Base-by-base conservation (phyloP, 768 basidiomycete species). In the Boletus huronensis region DNA sequence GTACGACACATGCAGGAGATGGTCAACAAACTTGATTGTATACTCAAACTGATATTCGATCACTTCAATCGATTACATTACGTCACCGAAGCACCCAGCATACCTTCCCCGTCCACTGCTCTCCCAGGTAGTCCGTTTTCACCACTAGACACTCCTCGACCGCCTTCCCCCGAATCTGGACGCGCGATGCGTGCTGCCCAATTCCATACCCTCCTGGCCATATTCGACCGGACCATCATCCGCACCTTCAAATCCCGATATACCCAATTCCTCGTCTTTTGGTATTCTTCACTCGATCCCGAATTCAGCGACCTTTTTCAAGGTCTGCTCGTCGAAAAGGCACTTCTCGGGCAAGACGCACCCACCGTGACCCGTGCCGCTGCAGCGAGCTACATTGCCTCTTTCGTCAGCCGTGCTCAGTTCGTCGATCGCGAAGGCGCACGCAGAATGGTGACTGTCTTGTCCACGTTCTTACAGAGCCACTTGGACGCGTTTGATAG, bases 171-270 rank as follows among this genome's bases (percentile, higher is more conserved):
- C 8, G 73, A 75, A 57, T 65, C 70, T 40, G 66, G 70, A 25
- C 76, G 75, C 43, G 66, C 71, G 5, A 64, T 74, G 31, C 80
- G 77, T 25, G 79, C 79, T 6, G 68, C 81, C 1, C 90, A 91
- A 60, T 98, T 98, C 69, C 81, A 90, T 61, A 82, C 88, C 28
- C 85, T 99, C 19, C 83, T 99, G 48, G 84, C 88, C 58, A 93
- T 98, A 58, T 99, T 99, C 64, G 93, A 97, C 69, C 84, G 92
- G 38, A 87, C 87, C 35, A 93, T 99, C 67, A 82, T 99, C 46
- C 89, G 87, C 36, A 98, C 97, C 2, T 97, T 97, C 76, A 94
- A 95, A 65, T 97, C 94, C 0, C 90, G 95, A 36, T 97, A 98
- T 70, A 94, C 93, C 14, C 97, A 98, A 64, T 99, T 99, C 74